Evolutionary conservation across 768 basidiomycete genomes (phyloP).

Genomic region (Termitomyces sp.): DNA sequence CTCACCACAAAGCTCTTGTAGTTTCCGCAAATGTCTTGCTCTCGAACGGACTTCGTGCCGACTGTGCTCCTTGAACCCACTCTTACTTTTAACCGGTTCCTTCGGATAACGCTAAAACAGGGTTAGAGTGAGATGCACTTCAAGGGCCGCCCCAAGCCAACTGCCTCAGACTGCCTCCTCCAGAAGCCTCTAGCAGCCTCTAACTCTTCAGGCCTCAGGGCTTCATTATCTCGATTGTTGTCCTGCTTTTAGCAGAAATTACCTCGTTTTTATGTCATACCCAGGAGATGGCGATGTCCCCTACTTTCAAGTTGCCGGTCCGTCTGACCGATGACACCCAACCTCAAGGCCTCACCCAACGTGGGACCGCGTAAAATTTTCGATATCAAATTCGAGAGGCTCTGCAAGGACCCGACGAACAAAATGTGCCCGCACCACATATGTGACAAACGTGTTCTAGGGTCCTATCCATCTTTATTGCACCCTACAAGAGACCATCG

Average conservation of each 20-base stretch:
- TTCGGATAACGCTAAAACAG: slow-evolving; percentile 9
- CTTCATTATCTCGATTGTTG: background rate
- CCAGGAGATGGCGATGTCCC: slow-evolving; percentile 7
- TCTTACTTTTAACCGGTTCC: slow-evolving; percentile 3
- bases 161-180: too few relatives aligned
- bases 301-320: slow-evolving; percentile 4
- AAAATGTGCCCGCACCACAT: background rate
- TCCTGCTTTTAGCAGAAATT: background rate
- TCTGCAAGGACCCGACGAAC: background rate
- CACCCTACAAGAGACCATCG: background rate
- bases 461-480: background rate
- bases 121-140: background rate
- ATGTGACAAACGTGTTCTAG: background rate
- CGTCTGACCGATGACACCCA: background rate
- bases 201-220: background rate
- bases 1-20: slow-evolving; percentile 5
- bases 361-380: too few relatives aligned
- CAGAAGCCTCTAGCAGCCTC: background rate
- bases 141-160: background rate
- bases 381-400: background rate
- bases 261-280: background rate
- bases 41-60: background rate
- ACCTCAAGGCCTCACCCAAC: background rate
- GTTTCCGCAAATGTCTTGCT: slow-evolving; percentile 2
- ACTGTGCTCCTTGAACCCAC: background rate